Conservation (phyloP, 1,139 yeast genomes). For the Pichia sp. region DNA sequence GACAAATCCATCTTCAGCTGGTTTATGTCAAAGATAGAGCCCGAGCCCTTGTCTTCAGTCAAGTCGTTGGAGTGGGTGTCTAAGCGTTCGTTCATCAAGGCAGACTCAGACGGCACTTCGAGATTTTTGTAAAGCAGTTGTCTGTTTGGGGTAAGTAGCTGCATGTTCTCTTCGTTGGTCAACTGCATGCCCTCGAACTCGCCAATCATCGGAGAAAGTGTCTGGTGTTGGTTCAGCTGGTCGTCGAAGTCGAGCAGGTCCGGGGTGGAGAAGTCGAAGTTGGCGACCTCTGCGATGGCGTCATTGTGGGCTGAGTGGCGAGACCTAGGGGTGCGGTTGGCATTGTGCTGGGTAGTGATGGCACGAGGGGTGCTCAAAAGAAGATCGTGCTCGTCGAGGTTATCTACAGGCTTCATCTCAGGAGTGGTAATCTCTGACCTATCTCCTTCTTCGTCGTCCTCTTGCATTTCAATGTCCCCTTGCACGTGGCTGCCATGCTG, state of each 20-base stretch:
- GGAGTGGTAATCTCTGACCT: background rate
- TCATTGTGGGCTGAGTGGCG: background rate
- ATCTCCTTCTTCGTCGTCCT: background rate
- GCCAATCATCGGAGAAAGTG: conserved; percentile 19
- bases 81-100: background rate
- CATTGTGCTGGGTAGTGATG: background rate
- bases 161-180: conserved; percentile 11
- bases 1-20: conserved; percentile 7
- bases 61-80: background rate
- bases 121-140: conserved; percentile 9
- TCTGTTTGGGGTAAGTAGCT: conserved; percentile 16
- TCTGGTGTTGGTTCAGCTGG: background rate
- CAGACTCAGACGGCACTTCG: background rate
- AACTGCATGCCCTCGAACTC: conserved; percentile 18
- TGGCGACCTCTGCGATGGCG: conserved; percentile 9
- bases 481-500: no score
- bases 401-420: background rate
- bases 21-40: conserved; percentile 5
- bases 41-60: background rate
- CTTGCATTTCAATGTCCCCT: background rate
- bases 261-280: conserved; percentile 15
- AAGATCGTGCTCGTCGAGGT: background rate
- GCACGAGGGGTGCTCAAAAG: background rate
- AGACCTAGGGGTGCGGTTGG: background rate
- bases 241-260: background rate